phyloP scores from a whole-genome alignment of 2,329 filamentous ascomycete genomes.

The Apiospora sp. region DNA sequence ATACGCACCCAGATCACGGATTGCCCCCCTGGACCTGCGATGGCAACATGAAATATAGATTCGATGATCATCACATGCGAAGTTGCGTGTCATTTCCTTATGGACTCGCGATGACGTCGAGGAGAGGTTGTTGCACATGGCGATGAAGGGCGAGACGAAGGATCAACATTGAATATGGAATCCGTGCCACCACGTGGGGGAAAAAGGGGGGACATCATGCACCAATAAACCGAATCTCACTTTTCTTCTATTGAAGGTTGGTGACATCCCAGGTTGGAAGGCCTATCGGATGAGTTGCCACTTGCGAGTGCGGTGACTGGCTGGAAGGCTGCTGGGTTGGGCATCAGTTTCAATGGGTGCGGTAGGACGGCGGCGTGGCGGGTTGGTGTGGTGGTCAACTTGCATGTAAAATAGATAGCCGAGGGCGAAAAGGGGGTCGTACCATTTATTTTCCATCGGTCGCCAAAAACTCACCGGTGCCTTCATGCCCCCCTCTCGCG shows the following conservation, averaged over 20 bases:
- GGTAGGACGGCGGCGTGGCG: not conserved
- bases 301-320: not conserved
- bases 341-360: not conserved
- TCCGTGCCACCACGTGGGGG: not conserved
- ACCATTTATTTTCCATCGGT: not conserved
- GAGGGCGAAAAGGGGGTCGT: not conserved
- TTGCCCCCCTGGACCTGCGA: no score
- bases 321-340: not conserved
- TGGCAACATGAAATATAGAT: no score
- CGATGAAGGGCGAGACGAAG: not conserved
- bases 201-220: not conserved
- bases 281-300: not conserved
- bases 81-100: no score
- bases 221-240: not conserved
- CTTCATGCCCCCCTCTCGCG: not conserved
- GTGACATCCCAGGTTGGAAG: not conserved
- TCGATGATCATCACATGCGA: no score
- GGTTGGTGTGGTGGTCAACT: no score
- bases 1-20: no score
- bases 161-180: not conserved
- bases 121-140: not conserved
- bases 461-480: not conserved
- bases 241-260: not conserved
- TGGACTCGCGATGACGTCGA: not conserved
- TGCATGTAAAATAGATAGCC: no score